Percentiles rank a stretch among this genome's conserved stretches.
Evolutionary conservation across 768 basidiomycete genomes (phyloP).

Genomic region (Suillus subluteus): DNA sequence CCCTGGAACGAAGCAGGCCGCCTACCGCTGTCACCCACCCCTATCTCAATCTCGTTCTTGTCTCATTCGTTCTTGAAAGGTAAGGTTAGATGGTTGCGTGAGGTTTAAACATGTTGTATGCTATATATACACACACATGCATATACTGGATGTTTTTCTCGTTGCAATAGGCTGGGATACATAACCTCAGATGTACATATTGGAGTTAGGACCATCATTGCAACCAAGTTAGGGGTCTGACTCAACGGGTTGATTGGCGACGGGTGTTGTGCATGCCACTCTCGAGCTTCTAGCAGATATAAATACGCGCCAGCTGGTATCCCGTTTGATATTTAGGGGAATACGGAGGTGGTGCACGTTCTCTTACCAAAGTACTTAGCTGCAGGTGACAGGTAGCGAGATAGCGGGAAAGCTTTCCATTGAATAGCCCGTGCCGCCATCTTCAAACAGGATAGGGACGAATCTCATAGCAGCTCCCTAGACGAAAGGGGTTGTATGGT

Average conservation of each 20-base stretch:
- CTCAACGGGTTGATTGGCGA: not conserved
- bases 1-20: no score
- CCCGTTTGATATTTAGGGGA: not conserved
- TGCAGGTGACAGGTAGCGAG: not conserved
- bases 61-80: no score
- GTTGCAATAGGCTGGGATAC: not conserved
- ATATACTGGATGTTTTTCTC: no score
- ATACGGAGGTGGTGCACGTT: not conserved
- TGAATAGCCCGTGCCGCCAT: not conserved
- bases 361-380: not conserved
- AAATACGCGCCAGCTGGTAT: not conserved
- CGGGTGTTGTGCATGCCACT: not conserved
- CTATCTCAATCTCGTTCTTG: not conserved
- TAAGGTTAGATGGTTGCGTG: not conserved
- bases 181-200: no score
- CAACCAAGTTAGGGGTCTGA: no score
- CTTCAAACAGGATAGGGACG: no score
- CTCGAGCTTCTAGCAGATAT: not conserved
- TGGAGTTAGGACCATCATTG: not conserved
- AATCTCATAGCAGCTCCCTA: no score
- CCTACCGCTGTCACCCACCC: not conserved
- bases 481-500: no score
- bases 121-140: not conserved
- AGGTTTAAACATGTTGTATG: not conserved
- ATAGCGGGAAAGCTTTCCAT: not conserved